Evolutionary conservation across 345 rosid genomes (phyloP).

Genomic region (Camelina hispida): DNA sequence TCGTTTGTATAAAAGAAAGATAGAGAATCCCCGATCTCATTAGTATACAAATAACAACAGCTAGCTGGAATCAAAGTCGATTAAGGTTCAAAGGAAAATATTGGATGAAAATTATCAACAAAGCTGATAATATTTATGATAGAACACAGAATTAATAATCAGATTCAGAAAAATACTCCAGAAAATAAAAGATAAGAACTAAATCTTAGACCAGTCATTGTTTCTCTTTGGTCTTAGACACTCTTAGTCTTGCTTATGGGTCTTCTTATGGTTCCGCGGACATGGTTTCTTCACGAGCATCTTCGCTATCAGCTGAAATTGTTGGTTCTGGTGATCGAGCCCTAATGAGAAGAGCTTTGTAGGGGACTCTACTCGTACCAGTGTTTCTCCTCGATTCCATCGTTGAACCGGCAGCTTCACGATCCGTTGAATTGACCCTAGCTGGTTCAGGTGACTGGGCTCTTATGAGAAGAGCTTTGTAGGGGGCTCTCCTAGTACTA

Average conservation of each 20-base stretch:
- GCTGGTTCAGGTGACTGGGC: neutral
- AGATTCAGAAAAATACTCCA: neutral
- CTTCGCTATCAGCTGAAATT: too few species aligned
- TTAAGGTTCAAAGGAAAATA: neutral
- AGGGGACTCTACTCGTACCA: neutral
- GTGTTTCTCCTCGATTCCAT: neutral
- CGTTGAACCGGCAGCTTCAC: neutral
- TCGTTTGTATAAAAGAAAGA: constrained; percentile 7
- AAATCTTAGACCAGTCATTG: neutral
- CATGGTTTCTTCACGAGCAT: neutral
- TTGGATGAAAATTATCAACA: neutral
- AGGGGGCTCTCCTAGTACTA: neutral
- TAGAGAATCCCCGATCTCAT: neutral
- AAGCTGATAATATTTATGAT: neutral
- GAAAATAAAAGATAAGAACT: neutral
- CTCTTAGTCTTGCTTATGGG: neutral
- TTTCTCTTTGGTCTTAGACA: neutral
- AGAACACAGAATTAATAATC: neutral
- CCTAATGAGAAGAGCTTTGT: constrained; percentile 5
- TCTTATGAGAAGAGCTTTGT: constrained; percentile 6
- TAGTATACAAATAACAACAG: neutral
- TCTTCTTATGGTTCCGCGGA: neutral
- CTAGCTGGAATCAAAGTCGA: neutral
- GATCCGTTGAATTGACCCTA: neutral
- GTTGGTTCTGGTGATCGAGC: neutral